Conservation (phyloP, 768 basidiomycete genomes). For the Omphalotus guepiniiformis region DNA sequence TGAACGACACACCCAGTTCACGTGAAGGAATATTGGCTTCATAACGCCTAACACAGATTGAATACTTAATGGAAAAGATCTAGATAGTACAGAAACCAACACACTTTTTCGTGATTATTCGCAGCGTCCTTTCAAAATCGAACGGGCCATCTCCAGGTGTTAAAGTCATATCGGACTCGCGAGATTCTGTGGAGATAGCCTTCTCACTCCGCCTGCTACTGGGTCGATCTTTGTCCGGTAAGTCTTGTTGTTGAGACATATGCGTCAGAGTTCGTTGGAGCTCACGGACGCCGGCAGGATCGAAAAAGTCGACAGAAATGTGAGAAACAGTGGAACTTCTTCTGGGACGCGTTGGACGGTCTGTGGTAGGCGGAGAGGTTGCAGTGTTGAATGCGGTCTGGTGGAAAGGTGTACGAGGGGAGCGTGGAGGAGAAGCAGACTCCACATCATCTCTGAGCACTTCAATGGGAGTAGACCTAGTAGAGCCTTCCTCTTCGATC, state of each 20-base stretch:
- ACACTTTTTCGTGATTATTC: constrained; percentile 29
- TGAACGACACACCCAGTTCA: constrained; percentile 58
- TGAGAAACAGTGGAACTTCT: constrained; percentile 21
- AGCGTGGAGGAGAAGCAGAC: too few relatives aligned
- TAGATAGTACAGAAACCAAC: constrained; percentile 11
- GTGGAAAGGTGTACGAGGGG: too few relatives aligned
- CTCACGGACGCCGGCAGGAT: constrained; percentile 43
- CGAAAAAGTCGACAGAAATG: constrained; percentile 47
- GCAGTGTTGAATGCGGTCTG: not conserved
- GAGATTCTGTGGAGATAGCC: constrained; percentile 19
- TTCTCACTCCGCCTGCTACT: too few relatives aligned
- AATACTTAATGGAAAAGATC: not conserved
- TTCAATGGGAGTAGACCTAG: constrained; percentile 1
- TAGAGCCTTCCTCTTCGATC: constrained; percentile 5
- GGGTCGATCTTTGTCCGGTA: too few relatives aligned
- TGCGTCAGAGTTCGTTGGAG: constrained; percentile 34
- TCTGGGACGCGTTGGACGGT: not conserved
- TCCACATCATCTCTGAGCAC: too few relatives aligned
- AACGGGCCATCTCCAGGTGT: constrained; percentile 22
- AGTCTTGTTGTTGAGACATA: constrained; percentile 15
- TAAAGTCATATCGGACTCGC: constrained; percentile 21
- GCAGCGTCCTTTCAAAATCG: constrained; percentile 34
- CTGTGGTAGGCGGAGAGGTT: not conserved
- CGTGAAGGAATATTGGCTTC: constrained; percentile 47
- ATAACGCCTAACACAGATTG: constrained; percentile 31